Percentiles rank a stretch among this genome's conserved stretches.
phyloP scores from a whole-genome alignment of 1,284 basidiomycete genomes.

The Heterobasidion irregulare region DNA sequence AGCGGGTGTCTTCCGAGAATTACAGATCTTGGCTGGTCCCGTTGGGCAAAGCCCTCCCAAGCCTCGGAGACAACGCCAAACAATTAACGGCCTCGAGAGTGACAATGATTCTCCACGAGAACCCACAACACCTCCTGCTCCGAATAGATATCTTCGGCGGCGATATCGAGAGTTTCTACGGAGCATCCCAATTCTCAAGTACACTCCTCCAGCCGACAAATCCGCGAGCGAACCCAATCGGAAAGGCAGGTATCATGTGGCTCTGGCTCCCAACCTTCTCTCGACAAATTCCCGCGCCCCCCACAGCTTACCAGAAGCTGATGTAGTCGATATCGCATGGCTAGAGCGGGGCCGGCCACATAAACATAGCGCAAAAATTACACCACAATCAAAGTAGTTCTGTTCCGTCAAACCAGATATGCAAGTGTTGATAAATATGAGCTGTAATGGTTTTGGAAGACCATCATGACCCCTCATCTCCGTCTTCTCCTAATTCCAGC shows the following conservation, averaged over 20 bases:
- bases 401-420: not conserved
- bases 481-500: conserved; percentile 51
- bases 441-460: not conserved
- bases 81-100: not conserved
- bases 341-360: conserved; percentile 12
- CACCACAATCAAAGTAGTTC: too few species aligned
- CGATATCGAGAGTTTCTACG: conserved; percentile 55
- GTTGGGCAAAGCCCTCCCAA: conserved; percentile 6
- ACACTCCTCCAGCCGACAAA: conserved; percentile 10
- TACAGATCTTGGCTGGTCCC: conserved; percentile 36
- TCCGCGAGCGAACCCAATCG: conserved; percentile 1
- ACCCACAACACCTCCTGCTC: not conserved
- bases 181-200: conserved; percentile 47
- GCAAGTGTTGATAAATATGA: not conserved
- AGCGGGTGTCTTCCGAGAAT: conserved; percentile 33
- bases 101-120: not conserved
- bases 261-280: conserved; percentile 21
- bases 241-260: conserved; percentile 20
- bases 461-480: not conserved
- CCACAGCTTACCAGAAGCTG: conserved; percentile 15
- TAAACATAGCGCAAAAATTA: too few species aligned
- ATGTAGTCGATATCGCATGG: conserved; percentile 26
- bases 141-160: conserved; percentile 50
- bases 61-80: conserved; percentile 11
- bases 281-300: conserved; percentile 7